A percentile compares a stretch with the other conserved stretches of the same genome.
These are phyloP conservation scores for Fusarium sp. DNA, from an alignment of 2,329 filamentous ascomycete species.

Conservation along the genomic window DNA sequence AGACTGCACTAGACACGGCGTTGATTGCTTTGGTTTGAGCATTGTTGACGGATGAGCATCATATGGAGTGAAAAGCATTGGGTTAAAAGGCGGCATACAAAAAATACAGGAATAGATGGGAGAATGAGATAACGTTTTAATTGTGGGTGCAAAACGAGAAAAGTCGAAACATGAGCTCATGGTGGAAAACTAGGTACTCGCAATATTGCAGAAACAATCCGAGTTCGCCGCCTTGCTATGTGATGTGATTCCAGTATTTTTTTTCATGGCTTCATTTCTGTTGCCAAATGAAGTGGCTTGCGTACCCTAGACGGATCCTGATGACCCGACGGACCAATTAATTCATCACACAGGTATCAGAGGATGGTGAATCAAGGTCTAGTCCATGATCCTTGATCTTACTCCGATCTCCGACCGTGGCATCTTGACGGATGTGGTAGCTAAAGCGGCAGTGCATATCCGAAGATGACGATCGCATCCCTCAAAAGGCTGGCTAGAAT, in stretches of 20 bases:
- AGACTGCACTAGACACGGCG: background rate
- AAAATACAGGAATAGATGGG: background rate
- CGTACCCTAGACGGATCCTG: background rate
- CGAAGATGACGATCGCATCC: background rate
- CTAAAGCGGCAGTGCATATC: background rate
- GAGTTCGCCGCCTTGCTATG: background rate
- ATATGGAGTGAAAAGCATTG: background rate
- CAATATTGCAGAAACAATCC: background rate
- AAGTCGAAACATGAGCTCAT: background rate
- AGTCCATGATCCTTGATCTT: background rate
- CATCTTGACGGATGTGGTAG: background rate
- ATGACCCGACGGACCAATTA: background rate
- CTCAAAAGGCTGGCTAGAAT: background rate
- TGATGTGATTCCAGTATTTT: background rate
- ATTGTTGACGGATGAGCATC: background rate
- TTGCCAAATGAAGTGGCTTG: too few species aligned
- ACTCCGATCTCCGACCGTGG: background rate
- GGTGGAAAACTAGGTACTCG: background rate
- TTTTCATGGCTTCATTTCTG: background rate
- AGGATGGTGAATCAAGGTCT: background rate
- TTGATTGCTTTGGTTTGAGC: background rate
- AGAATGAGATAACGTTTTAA: background rate
- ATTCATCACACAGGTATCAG: background rate
- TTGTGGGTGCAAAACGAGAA: background rate
- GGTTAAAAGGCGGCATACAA: background rate